These are phyloP conservation scores for Thraustochytrium striatum DNA, from an alignment of 352 stramenopile genomes.

Conservation along the genomic window DNA sequence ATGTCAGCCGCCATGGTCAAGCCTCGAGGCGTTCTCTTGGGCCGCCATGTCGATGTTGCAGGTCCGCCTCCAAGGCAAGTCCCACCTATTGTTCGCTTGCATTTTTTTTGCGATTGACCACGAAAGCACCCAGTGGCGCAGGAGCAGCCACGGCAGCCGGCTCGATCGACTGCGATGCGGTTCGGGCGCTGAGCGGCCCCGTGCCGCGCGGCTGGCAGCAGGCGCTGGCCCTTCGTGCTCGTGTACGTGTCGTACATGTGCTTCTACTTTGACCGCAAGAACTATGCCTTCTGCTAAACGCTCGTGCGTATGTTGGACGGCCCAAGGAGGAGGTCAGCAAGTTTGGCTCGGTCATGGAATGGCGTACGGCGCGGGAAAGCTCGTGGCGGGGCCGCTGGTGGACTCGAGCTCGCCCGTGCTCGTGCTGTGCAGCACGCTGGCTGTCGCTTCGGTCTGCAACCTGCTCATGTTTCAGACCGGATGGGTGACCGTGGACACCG, in stretches of 20 bases:
- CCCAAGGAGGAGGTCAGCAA: conserved; percentile 33
- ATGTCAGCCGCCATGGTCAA: too few species aligned
- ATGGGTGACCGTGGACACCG: background rate
- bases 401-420: background rate
- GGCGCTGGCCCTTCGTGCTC: conserved; percentile 30
- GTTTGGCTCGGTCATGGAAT: conserved; percentile 33
- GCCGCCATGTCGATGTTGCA: too few species aligned
- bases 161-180: too few species aligned
- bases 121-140: too few species aligned
- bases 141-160: too few species aligned
- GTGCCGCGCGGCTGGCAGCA: too few species aligned
- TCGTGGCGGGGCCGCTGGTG: conserved; percentile 6
- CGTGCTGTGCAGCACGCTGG: background rate
- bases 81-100: too few species aligned
- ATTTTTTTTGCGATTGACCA: too few species aligned
- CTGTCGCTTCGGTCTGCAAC: conserved; percentile 9
- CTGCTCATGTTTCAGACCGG: conserved; percentile 6
- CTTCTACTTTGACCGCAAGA: conserved; percentile 45
- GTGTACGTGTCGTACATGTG: conserved; percentile 39
- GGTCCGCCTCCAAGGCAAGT: too few species aligned
- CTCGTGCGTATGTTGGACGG: conserved; percentile 9
- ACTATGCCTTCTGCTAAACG: conserved; percentile 42
- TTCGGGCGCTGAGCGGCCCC: too few species aligned
- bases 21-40: too few species aligned
- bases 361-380: conserved; percentile 29